A percentile compares a stretch with the other conserved stretches of the same genome.
These are phyloP conservation scores for Aspergillus sp. DNA, from an alignment of 2,329 filamentous ascomycete genomes.

Conservation along the genomic window DNA sequence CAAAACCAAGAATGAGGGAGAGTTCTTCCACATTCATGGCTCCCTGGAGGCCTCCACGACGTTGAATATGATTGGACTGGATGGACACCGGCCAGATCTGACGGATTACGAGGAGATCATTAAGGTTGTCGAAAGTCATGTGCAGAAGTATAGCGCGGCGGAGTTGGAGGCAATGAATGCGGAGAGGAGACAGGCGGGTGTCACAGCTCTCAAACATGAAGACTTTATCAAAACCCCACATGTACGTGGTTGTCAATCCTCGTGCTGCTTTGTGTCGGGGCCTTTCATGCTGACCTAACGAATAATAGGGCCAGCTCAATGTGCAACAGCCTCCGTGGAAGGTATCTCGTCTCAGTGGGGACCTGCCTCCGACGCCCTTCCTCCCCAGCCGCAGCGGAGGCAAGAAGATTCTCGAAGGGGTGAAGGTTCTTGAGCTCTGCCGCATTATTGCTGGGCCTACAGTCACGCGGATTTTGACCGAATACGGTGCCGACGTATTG, in stretches of 20 bases:
- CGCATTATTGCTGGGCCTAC: conserved; percentile 72
- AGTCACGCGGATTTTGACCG: conserved; percentile 66
- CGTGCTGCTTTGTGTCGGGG: background rate
- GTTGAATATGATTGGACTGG: conserved; percentile 67
- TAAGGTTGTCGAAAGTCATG: conserved; percentile 58
- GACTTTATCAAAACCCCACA: conserved; percentile 59
- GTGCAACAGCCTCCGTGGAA: conserved; percentile 38
- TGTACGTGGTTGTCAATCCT: conserved; percentile 37
- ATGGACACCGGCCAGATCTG: conserved; percentile 60
- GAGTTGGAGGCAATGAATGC: conserved; percentile 62
- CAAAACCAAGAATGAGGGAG: conserved; percentile 62
- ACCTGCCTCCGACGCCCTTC: conserved; percentile 28
- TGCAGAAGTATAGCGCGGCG: conserved; percentile 53
- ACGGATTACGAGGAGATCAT: conserved; percentile 61
- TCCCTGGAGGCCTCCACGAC: conserved; percentile 70
- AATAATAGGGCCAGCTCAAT: conserved; percentile 31
- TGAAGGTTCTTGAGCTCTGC: conserved; percentile 72
- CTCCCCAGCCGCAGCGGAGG: conserved; percentile 32
- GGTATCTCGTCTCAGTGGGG: conserved; percentile 29
- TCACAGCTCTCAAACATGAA: conserved; percentile 58
- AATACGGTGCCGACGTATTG: conserved; percentile 71
- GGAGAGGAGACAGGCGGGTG: conserved; percentile 58
- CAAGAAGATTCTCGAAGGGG: conserved; percentile 49
- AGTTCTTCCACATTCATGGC: conserved; percentile 74
- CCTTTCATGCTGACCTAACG: background rate